phyloP scores from a whole-genome alignment of 495 filamentous ascomycete species.

The Bathelium albidoporum region DNA sequence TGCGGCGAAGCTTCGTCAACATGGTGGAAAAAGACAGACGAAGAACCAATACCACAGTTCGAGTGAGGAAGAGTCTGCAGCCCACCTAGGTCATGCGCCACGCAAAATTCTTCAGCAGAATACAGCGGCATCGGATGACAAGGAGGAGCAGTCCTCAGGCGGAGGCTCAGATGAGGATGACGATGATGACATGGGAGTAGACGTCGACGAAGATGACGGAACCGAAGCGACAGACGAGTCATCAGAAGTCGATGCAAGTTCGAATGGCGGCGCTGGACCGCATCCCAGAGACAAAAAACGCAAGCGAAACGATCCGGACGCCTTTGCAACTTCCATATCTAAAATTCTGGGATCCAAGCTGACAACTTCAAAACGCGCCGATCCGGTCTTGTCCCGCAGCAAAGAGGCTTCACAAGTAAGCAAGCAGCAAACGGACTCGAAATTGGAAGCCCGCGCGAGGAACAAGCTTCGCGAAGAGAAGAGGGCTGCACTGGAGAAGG shows the following conservation, averaged over 20 bases:
- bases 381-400: slow-evolving; percentile 81
- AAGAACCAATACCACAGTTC: too few relatives aligned
- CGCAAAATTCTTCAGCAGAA: too few relatives aligned
- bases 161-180: slow-evolving; percentile 15
- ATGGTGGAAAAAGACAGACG: too few relatives aligned
- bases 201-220: slow-evolving; percentile 22
- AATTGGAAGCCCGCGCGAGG: slow-evolving; percentile 70
- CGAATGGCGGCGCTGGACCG: neutral
- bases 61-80: too few relatives aligned
- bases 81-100: too few relatives aligned
- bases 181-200: slow-evolving; percentile 30
- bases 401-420: slow-evolving; percentile 54
- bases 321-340: slow-evolving; percentile 82
- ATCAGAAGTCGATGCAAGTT: slow-evolving; percentile 5
- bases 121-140: slow-evolving; percentile 14
- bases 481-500: slow-evolving; percentile 71
- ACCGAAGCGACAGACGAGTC: slow-evolving; percentile 15
- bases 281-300: slow-evolving; percentile 25
- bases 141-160: slow-evolving; percentile 35
- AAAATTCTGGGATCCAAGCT: slow-evolving; percentile 86
- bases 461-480: slow-evolving; percentile 71
- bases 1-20: too few relatives aligned
- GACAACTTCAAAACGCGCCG: slow-evolving; percentile 62
- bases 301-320: slow-evolving; percentile 82
- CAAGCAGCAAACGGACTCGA: slow-evolving; percentile 56